These are phyloP conservation scores for Sungouiella blattae DNA, from an alignment of 805 yeast genomes.

Conservation along the genomic window DNA sequence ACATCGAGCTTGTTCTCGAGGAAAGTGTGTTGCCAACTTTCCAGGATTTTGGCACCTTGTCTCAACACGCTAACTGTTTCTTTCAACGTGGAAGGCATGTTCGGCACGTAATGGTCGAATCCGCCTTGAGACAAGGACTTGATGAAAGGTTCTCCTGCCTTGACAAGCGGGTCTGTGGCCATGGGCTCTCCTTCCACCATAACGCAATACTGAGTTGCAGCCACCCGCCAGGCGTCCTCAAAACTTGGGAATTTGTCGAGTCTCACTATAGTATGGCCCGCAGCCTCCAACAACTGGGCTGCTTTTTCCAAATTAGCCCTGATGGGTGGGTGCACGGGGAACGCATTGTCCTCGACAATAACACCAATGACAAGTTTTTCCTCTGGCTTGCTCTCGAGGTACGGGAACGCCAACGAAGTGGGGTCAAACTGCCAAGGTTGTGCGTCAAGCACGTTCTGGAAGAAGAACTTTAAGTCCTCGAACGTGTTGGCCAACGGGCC, in stretches of 20 bases:
- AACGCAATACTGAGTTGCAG: neutral
- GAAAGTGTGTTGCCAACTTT: slow-evolving; percentile 7
- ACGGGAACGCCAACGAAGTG: slow-evolving; percentile 8
- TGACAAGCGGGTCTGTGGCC: neutral
- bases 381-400: neutral
- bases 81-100: neutral
- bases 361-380: neutral
- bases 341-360: neutral
- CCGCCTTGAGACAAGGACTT: neutral
- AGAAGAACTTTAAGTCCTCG: slow-evolving; percentile 34
- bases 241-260: neutral
- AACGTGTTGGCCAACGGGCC: slow-evolving; percentile 45
- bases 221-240: neutral
- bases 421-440: slow-evolving; percentile 50
- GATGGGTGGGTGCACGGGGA: slow-evolving; percentile 1
- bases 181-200: neutral
- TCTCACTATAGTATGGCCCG: neutral
- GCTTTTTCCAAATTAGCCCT: neutral
- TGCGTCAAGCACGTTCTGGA: slow-evolving; percentile 30
- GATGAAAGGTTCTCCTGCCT: slow-evolving; percentile 1
- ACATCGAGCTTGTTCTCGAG: slow-evolving; percentile 8
- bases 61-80: neutral
- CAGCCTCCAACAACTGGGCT: neutral
- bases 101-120: neutral
- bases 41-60: neutral